These are phyloP conservation scores for Botryotinia calthae DNA, from an alignment of 2,329 filamentous ascomycete genomes.

Conservation along the genomic window DNA sequence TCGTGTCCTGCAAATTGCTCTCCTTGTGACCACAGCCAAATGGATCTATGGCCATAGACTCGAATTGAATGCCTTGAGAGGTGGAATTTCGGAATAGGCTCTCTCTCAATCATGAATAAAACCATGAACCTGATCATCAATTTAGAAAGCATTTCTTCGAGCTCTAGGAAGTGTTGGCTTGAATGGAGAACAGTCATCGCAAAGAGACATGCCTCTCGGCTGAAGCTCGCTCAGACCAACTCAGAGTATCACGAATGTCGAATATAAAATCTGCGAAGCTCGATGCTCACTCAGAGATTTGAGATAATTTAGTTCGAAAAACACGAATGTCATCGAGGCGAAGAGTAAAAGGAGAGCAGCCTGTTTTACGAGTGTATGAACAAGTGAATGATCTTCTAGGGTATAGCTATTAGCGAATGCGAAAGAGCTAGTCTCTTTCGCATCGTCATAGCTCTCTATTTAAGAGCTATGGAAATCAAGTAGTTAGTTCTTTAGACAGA, in stretches of 20 bases:
- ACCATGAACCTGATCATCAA: not conserved
- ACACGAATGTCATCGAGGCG: not conserved
- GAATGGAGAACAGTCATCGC: no score
- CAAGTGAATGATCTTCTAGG: no score
- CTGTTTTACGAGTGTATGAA: not conserved
- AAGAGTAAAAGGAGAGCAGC: not conserved
- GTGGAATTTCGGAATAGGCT: accelerated
- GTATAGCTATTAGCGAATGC: no score
- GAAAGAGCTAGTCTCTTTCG: no score
- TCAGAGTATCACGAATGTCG: not conserved
- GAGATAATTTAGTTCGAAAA: not conserved
- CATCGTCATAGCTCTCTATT: no score
- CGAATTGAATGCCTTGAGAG: accelerated
- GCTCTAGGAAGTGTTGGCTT: not conserved
- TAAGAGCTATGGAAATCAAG: no score
- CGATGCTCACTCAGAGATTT: not conserved
- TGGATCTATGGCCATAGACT: not conserved
- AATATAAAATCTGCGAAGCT: not conserved
- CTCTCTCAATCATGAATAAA: not conserved
- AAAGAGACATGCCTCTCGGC: not conserved
- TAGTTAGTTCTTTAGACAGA: no score
- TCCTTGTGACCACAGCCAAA: not conserved
- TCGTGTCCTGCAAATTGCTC: not conserved
- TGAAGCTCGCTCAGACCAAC: not conserved
- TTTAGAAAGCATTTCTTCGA: no score